These are phyloP conservation scores for Francoa sonchifolia DNA, from an alignment of 441 rosid genomes.

Conservation along the genomic window DNA sequence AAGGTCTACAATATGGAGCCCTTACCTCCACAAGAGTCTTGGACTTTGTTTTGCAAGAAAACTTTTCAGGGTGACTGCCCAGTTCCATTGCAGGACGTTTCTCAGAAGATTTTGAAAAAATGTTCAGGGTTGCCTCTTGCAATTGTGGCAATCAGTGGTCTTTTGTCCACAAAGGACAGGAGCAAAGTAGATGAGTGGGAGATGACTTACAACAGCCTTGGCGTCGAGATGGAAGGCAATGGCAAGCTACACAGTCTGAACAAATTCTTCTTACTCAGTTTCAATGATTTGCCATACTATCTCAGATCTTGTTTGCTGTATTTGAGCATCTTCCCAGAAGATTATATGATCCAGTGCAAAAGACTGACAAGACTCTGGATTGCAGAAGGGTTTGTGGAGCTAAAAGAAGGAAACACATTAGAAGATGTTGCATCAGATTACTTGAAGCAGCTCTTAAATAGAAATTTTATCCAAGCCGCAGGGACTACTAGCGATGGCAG, in stretches of 20 bases:
- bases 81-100: slow-evolving; percentile 7
- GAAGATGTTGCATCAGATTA: slow-evolving; percentile 15
- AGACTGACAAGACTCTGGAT: slow-evolving; percentile 9
- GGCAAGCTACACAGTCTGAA: slow-evolving; percentile 7
- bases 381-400: slow-evolving; percentile 13
- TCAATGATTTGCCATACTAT: slow-evolving; percentile 10
- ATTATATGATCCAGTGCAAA: slow-evolving; percentile 1
- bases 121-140: slow-evolving; percentile 14
- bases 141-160: slow-evolving; percentile 13
- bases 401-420: slow-evolving; percentile 8
- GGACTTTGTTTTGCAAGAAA: slow-evolving; percentile 24
- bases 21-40: slow-evolving; percentile 15
- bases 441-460: slow-evolving; percentile 8
- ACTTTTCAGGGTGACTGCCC: slow-evolving; percentile 13
- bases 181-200: background rate
- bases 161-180: slow-evolving; percentile 8
- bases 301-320: slow-evolving; percentile 10
- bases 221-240: slow-evolving; percentile 7
- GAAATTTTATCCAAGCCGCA: slow-evolving; percentile 11
- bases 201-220: background rate
- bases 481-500: slow-evolving; percentile 3
- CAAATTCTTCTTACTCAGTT: slow-evolving; percentile 7
- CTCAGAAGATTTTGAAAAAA: slow-evolving; percentile 8
- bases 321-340: slow-evolving; percentile 10
- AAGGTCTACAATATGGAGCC: slow-evolving; percentile 18